Percentiles rank a stretch among this genome's conserved stretches.
phyloP scores from a whole-genome alignment of 805 yeast species.

The Nakazawaea pomicola region DNA sequence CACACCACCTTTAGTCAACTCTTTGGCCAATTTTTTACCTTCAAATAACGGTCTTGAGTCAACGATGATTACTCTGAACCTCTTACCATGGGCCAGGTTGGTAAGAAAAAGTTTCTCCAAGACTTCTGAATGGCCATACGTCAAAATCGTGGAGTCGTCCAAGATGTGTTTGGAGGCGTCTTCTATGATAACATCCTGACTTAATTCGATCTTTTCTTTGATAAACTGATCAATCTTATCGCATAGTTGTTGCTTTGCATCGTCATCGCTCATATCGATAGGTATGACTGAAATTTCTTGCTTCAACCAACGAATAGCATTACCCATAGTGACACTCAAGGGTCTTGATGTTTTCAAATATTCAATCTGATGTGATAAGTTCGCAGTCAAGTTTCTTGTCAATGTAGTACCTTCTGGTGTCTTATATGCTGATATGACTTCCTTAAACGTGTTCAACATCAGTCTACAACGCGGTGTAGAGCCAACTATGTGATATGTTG shows the following conservation, averaged over 20 bases:
- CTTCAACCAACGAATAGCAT: conserved; percentile 94
- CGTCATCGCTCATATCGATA: conserved; percentile 60
- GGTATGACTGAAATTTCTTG: conserved; percentile 85
- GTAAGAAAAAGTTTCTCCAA: conserved; percentile 67
- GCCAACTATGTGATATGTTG: conserved; percentile 85
- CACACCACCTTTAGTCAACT: conserved; percentile 58
- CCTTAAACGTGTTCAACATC: conserved; percentile 80
- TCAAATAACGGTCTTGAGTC: conserved; percentile 94
- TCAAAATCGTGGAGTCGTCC: conserved; percentile 73
- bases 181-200: conserved; percentile 78
- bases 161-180: conserved; percentile 73
- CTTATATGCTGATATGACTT: conserved; percentile 69
- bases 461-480: conserved; percentile 80
- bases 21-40: conserved; percentile 72
- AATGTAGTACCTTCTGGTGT: conserved; percentile 85
- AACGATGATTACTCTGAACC: conserved; percentile 76
- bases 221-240: conserved; percentile 76
- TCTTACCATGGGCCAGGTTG: conserved; percentile 59
- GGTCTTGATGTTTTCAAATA: conserved; percentile 89
- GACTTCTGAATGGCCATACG: conserved; percentile 86
- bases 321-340: conserved; percentile 91
- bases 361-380: conserved; percentile 89
- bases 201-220: conserved; percentile 76
- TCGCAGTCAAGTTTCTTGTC: conserved; percentile 82
- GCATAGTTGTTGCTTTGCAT: conserved; percentile 61